These are phyloP conservation scores for Monilinia vaccinii-corymbosi DNA, from an alignment of 2,329 filamentous ascomycete species.

Conservation along the genomic window DNA sequence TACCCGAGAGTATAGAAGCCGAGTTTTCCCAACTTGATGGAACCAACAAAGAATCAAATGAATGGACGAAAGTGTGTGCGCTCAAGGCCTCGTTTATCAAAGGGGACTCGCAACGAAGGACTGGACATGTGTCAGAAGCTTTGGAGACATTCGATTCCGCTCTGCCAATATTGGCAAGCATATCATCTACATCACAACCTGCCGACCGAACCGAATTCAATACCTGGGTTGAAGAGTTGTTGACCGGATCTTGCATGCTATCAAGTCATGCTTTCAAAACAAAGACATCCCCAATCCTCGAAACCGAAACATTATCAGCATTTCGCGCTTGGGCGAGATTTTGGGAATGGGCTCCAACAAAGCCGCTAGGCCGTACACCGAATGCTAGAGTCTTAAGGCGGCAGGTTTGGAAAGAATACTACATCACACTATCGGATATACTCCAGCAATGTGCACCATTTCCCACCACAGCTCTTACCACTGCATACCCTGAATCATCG, in stretches of 20 bases:
- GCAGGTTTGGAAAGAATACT: slow-evolving; percentile 78
- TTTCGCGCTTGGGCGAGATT: slow-evolving; percentile 63
- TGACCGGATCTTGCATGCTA: slow-evolving; percentile 67
- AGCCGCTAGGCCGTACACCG: slow-evolving; percentile 48
- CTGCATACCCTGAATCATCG: slow-evolving; percentile 40
- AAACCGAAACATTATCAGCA: slow-evolving; percentile 44
- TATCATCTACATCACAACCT: slow-evolving; percentile 39
- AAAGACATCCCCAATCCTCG: slow-evolving; percentile 41
- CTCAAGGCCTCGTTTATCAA: slow-evolving; percentile 72
- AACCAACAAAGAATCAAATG: slow-evolving; percentile 43
- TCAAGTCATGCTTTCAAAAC: slow-evolving; percentile 50
- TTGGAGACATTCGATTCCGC: slow-evolving; percentile 57
- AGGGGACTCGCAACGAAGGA: slow-evolving; percentile 51
- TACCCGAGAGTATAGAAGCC: slow-evolving; percentile 55
- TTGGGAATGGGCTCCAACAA: slow-evolving; percentile 43
- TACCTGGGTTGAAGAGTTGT: slow-evolving; percentile 69
- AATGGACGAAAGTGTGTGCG: slow-evolving; percentile 77
- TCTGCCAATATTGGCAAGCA: slow-evolving; percentile 50
- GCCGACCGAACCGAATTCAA: slow-evolving; percentile 53
- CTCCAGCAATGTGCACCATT: slow-evolving; percentile 58
- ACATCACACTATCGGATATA: slow-evolving; percentile 67
- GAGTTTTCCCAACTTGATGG: slow-evolving; percentile 44
- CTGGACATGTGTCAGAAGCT: slow-evolving; percentile 46
- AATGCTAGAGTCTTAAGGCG: slow-evolving; percentile 52
- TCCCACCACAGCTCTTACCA: slow-evolving; percentile 36